Evolutionary conservation across 768 basidiomycete genomes (phyloP).

Genomic region (Suillus plorans): DNA sequence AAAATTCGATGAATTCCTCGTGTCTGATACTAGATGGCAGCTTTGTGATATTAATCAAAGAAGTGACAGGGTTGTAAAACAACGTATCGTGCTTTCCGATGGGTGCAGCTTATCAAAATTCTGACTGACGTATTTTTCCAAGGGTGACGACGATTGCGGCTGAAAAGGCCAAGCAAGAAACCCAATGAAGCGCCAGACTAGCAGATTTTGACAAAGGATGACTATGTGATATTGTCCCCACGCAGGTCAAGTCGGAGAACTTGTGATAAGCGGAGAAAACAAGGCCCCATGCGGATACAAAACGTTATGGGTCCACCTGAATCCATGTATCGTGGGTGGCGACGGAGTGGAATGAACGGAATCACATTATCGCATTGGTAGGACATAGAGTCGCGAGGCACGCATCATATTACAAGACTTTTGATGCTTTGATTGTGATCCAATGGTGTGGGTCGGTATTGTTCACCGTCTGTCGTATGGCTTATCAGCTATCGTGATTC

Average conservation of each 20-base stretch:
- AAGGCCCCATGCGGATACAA: not conserved
- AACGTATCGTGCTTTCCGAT: not conserved
- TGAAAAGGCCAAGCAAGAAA: too few species aligned
- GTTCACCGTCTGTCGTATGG: not conserved
- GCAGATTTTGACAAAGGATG: not conserved
- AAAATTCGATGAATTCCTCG: not conserved
- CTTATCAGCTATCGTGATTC: not conserved
- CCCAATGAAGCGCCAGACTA: not conserved
- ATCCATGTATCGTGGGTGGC: not conserved
- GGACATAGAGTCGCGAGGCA: too few species aligned
- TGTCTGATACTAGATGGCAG: not conserved
- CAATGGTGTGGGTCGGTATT: not conserved
- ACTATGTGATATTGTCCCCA: not conserved
- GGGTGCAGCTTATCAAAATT: not conserved
- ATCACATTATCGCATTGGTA: not conserved
- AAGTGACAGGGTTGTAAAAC: not conserved
- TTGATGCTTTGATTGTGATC: not conserved
- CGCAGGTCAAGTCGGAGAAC: not conserved
- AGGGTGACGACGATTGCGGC: not conserved
- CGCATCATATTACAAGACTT: too few species aligned
- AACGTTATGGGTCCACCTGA: not conserved
- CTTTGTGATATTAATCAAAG: not conserved
- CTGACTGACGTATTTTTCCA: not conserved
- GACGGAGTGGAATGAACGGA: not conserved
- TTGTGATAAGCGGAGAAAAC: not conserved